phyloP scores from a whole-genome alignment of 768 basidiomycete genomes.

The Mycena latifolia region DNA sequence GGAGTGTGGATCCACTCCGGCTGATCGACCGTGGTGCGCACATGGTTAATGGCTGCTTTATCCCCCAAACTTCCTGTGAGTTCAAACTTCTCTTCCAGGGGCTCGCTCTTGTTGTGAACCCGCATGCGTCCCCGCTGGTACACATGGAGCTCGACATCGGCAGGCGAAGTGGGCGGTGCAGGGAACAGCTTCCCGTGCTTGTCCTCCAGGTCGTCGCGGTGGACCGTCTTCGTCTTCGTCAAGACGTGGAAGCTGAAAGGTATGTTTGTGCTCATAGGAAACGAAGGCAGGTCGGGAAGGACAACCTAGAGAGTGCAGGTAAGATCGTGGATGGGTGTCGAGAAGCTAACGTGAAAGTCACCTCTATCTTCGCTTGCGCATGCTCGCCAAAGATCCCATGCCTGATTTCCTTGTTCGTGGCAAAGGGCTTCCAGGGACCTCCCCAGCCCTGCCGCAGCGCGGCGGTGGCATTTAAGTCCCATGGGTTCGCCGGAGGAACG shows the following conservation, averaged over 20 bases:
- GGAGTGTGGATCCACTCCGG: conserved; percentile 21
- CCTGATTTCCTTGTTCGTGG: conserved; percentile 24
- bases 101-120: conserved; percentile 2
- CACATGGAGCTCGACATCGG: conserved; percentile 19
- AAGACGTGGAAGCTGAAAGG: conserved; percentile 30
- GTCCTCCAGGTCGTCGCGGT: conserved; percentile 27
- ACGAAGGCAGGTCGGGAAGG: conserved; percentile 30
- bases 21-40: conserved; percentile 24
- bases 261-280: conserved; percentile 26
- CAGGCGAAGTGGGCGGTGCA: conserved; percentile 27
- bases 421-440: conserved; percentile 21
- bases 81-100: conserved; percentile 17
- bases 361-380: conserved; percentile 32
- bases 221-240: conserved; percentile 32
- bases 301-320: conserved; percentile 6
- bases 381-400: conserved; percentile 31
- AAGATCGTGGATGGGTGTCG: neutral
- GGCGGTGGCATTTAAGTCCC: conserved; percentile 12
- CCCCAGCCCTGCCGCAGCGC: conserved; percentile 22
- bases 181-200: conserved; percentile 35
- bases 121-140: conserved; percentile 24
- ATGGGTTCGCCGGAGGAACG: conserved; percentile 18
- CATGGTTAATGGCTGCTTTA: neutral
- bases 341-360: neutral
- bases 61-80: conserved; percentile 32